These are phyloP conservation scores for Dissophora ornata DNA, from an alignment of 192 early-diverging fungal genomes.

Conservation along the genomic window DNA sequence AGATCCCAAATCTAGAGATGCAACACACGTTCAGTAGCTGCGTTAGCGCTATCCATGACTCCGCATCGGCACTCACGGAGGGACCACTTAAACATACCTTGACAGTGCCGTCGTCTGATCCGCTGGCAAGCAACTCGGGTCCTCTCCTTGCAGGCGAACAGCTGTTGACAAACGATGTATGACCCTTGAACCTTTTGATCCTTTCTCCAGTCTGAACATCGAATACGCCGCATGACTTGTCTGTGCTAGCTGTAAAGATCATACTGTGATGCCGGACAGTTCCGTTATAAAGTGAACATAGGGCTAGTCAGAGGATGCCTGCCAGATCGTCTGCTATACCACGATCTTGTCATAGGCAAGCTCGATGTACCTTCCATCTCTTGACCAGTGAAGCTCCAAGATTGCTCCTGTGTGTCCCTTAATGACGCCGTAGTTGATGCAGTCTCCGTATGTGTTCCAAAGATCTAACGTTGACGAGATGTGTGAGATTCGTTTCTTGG, in stretches of 20 bases:
- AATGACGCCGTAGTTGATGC: slow-evolving; percentile 87
- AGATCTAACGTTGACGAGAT: slow-evolving; percentile 67
- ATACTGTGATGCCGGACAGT: slow-evolving; percentile 55
- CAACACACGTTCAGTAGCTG: too few relatives aligned
- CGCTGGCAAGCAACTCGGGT: slow-evolving; percentile 82
- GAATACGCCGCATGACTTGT: slow-evolving; percentile 84
- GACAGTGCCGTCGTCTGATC: slow-evolving; percentile 86
- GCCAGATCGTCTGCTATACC: too few relatives aligned
- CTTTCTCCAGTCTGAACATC: slow-evolving; percentile 87
- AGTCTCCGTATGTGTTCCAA: slow-evolving; percentile 95
- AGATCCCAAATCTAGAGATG: slow-evolving; percentile 75
- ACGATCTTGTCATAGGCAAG: too few relatives aligned
- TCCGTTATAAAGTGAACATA: neutral
- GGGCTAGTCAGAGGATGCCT: too few relatives aligned
- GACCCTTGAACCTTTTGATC: slow-evolving; percentile 82
- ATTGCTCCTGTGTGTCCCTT: slow-evolving; percentile 89
- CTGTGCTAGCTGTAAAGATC: slow-evolving; percentile 86
- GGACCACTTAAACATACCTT: slow-evolving; percentile 62
- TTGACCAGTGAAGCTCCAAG: slow-evolving; percentile 92
- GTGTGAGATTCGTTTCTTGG: too few relatives aligned
- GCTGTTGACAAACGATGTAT: slow-evolving; percentile 86
- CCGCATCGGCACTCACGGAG: too few relatives aligned
- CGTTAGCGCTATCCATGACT: too few relatives aligned
- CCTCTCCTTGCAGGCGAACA: slow-evolving; percentile 76
- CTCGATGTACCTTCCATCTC: slow-evolving; percentile 55